These are phyloP conservation scores for Exophiala mesophila DNA, from an alignment of 2,329 filamentous ascomycete genomes.

Conservation along the genomic window DNA sequence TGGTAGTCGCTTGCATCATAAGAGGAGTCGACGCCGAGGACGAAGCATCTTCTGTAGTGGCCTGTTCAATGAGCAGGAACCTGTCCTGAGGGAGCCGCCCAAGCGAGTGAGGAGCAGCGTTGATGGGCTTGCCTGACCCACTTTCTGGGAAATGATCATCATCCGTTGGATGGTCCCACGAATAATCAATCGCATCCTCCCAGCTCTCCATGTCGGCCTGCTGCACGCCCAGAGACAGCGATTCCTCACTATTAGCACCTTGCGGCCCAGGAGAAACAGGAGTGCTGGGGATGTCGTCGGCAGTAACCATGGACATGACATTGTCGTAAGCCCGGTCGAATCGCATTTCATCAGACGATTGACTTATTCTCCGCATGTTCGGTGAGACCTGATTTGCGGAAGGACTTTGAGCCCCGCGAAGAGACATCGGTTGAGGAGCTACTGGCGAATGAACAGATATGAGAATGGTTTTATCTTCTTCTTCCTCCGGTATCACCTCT, in stretches of 20 bases:
- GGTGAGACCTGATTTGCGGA: background rate
- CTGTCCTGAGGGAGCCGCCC: slow-evolving; percentile 8
- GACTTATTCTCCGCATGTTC: slow-evolving; percentile 14
- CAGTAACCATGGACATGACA: background rate
- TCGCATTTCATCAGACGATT: slow-evolving; percentile 19
- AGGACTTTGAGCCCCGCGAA: background rate
- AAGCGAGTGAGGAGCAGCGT: background rate
- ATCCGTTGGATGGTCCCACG: slow-evolving; percentile 25
- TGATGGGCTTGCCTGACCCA: background rate
- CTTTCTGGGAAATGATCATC: slow-evolving; percentile 7
- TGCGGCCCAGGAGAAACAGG: background rate
- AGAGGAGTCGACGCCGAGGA: slow-evolving; percentile 22
- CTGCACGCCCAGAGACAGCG: slow-evolving; percentile 18
- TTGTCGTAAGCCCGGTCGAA: slow-evolving; percentile 9
- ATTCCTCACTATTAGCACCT: slow-evolving; percentile 5
- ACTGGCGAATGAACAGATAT: background rate
- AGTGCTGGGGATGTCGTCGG: background rate
- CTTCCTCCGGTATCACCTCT: slow-evolving; percentile 14
- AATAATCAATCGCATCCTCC: slow-evolving; percentile 27
- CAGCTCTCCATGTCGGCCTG: slow-evolving; percentile 23
- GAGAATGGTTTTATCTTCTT: slow-evolving; percentile 5
- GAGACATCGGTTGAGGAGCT: background rate
- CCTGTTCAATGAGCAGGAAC: slow-evolving; percentile 14
- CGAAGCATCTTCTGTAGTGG: slow-evolving; percentile 11
- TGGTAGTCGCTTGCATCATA: slow-evolving; percentile 18